Evolutionary conservation across 805 yeast species (phyloP), one percentile per base, ranked within the genome.

Genomic region (Grigorovia yakushimaensis): DNA sequence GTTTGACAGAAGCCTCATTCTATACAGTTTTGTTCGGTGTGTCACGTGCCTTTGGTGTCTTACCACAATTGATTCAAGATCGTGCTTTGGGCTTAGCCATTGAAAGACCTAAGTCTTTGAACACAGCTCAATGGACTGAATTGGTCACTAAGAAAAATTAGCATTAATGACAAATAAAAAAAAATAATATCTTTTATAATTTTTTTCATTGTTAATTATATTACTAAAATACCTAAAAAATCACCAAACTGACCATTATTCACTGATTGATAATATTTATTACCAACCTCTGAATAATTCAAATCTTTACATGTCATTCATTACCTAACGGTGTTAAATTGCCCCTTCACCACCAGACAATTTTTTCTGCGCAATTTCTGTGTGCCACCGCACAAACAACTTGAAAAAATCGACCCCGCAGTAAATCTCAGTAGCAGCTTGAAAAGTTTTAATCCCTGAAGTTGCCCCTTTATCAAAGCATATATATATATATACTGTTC

Each of bases 31-130:
- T 84, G 65, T 84, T 84, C 68, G 93, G 91, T 74, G 93, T 84
- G 48, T 76, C 91, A 45, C 82, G 94, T 71, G 89, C 93, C 44
- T 75, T 84, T 51, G 94, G 94, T 74, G 89, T 83, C 47, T 73
- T 84, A 62, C 88, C 93, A 52, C 93, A 85, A 73, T 73, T 84
- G 70, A 83, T 84, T 70, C 79, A 81, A 62, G 93, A 84, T 73
- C 79, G 94, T 68, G 89, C 88, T 58, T 71, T 81, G 51, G 93
- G 93, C 63, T 67, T 78, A 57, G 81, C 94, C 59, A 82, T 84
- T 64, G 94, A 84, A 74, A 83, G 94, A 74, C 93, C 93, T 72
- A 84, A 84, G 73, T 82, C 95, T 53, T 86, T 88, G 87, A 85
- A 95, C 52, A 87, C 96, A 55, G 91, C 87, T 73, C 88, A 88